These are phyloP conservation scores for Cladophialophora chaetospira DNA, from an alignment of 2,329 filamentous ascomycete genomes.

Conservation along the genomic window DNA sequence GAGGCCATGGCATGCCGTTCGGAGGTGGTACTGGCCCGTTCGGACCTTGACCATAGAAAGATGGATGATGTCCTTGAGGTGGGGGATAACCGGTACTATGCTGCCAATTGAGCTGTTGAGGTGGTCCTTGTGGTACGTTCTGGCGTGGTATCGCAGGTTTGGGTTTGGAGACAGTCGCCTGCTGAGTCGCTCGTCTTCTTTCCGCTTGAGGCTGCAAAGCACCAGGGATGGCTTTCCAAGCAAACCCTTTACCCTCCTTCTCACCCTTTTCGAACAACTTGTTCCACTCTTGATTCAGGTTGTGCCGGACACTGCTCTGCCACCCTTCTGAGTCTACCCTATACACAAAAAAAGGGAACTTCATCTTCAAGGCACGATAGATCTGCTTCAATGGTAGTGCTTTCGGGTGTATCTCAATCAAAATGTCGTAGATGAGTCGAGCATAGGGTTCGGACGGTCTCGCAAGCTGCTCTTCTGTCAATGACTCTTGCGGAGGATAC, in stretches of 20 bases:
- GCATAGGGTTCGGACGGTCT: conserved; percentile 65
- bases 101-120: conserved; percentile 28
- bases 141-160: conserved; percentile 28
- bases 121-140: conserved; percentile 24
- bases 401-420: conserved; percentile 51
- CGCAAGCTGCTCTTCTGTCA: conserved; percentile 64
- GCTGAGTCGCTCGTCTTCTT: conserved; percentile 28
- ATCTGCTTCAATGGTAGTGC: conserved; percentile 67
- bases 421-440: conserved; percentile 64
- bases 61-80: conserved; percentile 21
- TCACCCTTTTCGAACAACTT: conserved; percentile 61
- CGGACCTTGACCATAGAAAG: conserved; percentile 27
- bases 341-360: conserved; percentile 63
- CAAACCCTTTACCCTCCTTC: conserved; percentile 63
- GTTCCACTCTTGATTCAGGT: conserved; percentile 59
- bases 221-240: conserved; percentile 62
- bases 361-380: conserved; percentile 64
- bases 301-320: conserved; percentile 69
- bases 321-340: conserved; percentile 66
- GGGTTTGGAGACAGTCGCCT: conserved; percentile 27
- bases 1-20: conserved; percentile 30
- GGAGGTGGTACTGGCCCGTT: conserved; percentile 29
- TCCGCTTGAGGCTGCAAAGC: conserved; percentile 30
- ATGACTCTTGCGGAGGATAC: conserved; percentile 60
- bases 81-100: conserved; percentile 29